Conservation (phyloP, 1,284 basidiomycete species). For the Sanghuangporus baumii region DNA sequence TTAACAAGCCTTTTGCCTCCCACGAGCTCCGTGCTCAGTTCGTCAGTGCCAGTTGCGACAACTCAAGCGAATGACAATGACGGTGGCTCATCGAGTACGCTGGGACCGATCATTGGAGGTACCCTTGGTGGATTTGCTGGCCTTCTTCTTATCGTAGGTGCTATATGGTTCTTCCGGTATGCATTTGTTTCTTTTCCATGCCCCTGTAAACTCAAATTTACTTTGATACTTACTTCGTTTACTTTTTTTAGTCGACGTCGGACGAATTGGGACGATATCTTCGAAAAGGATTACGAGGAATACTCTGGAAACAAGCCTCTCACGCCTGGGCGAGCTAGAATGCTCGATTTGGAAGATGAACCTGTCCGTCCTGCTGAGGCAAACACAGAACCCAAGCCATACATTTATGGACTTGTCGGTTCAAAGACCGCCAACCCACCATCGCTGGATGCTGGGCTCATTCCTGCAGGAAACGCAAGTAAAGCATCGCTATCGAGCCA, state of each 20-base stretch:
- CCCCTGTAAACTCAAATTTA: neutral
- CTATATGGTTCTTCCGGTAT: slow-evolving; percentile 21
- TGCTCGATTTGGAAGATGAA: slow-evolving; percentile 16
- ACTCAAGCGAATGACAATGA: neutral
- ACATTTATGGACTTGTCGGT: slow-evolving; percentile 23
- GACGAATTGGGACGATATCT: slow-evolving; percentile 17
- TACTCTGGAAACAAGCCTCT: slow-evolving; percentile 1
- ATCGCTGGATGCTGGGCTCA: slow-evolving; percentile 7
- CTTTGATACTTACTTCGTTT: neutral
- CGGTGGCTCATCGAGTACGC: neutral
- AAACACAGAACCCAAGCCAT: slow-evolving; percentile 22
- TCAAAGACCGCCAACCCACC: slow-evolving; percentile 3
- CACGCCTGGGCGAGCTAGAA: slow-evolving; percentile 2
- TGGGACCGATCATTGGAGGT: slow-evolving; percentile 21
- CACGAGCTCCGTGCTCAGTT: slow-evolving; percentile 6
- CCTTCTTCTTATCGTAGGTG: slow-evolving; percentile 18
- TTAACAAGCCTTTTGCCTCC: slow-evolving; percentile 12
- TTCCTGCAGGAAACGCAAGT: neutral
- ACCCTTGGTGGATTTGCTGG: slow-evolving; percentile 20
- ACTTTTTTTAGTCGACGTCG: slow-evolving; percentile 11
- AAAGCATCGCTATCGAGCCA: neutral
- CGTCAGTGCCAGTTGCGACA: slow-evolving; percentile 5
- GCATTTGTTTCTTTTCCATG: slow-evolving; percentile 1
- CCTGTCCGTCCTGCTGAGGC: slow-evolving; percentile 12
- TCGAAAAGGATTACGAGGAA: slow-evolving; percentile 17